These are phyloP conservation scores for Coemansia sp. DNA, from an alignment of 192 early-diverging fungal genomes.

Conservation along the genomic window DNA sequence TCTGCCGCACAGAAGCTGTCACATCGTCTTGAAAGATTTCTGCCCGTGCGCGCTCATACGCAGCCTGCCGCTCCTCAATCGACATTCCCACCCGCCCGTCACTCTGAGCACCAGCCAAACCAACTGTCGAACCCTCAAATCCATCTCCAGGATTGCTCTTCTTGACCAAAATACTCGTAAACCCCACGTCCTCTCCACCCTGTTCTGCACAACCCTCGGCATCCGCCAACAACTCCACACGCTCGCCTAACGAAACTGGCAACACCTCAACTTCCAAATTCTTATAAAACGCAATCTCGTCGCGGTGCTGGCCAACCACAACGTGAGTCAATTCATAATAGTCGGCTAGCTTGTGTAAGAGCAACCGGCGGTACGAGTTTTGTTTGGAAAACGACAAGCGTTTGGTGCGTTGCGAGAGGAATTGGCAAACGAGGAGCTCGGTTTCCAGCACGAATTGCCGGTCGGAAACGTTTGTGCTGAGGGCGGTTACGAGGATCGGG, in stretches of 20 bases:
- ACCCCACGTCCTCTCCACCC: not conserved
- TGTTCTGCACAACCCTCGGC: not conserved
- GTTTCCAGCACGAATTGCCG: slow-evolving; percentile 22
- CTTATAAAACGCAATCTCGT: slow-evolving; percentile 34
- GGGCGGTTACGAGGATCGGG: slow-evolving; percentile 16
- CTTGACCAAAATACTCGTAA: slow-evolving; percentile 28
- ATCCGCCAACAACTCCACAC: slow-evolving; percentile 1
- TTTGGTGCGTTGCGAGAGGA: slow-evolving; percentile 7
- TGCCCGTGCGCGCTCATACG: slow-evolving; percentile 36
- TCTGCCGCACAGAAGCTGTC: too few relatives aligned
- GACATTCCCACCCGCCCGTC: not conserved
- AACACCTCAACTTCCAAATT: not conserved
- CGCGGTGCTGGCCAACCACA: slow-evolving; percentile 16
- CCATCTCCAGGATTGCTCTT: not conserved
- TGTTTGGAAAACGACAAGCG: slow-evolving; percentile 18
- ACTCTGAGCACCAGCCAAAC: not conserved
- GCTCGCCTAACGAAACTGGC: not conserved
- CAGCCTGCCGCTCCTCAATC: slow-evolving; percentile 31
- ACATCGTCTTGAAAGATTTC: slow-evolving; percentile 35
- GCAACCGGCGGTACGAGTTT: slow-evolving; percentile 31
- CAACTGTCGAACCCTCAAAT: not conserved
- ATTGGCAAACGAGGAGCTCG: slow-evolving; percentile 14
- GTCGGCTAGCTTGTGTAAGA: slow-evolving; percentile 28
- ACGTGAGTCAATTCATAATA: slow-evolving; percentile 29
- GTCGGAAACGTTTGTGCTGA: slow-evolving; percentile 12